Percentiles rank a stretch among this genome's conserved stretches.
These are phyloP conservation scores for Puccinia triticina DNA, from an alignment of 1,284 basidiomycete genomes.

Conservation along the genomic window DNA sequence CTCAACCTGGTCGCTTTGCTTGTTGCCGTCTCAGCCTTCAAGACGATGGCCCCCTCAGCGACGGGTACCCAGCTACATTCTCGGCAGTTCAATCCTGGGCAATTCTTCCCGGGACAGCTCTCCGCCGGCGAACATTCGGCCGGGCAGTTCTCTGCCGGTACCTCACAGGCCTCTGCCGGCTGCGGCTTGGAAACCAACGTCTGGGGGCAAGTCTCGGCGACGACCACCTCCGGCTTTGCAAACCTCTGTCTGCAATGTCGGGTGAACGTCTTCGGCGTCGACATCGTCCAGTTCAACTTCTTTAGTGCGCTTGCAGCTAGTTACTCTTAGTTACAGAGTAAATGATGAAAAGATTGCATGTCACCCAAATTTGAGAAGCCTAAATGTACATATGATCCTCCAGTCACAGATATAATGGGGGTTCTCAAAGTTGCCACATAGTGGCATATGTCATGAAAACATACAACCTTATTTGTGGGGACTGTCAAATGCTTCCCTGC, in stretches of 20 bases:
- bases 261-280: conserved; percentile 30
- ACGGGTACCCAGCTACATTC: not conserved
- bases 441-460: no score
- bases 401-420: no score
- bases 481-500: no score
- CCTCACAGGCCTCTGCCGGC: not conserved
- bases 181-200: conserved; percentile 24
- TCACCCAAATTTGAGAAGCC: no score
- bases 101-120: not conserved
- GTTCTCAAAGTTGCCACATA: no score
- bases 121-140: not conserved
- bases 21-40: not conserved
- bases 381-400: no score
- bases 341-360: no score
- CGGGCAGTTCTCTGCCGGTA: not conserved
- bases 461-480: no score
- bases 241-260: conserved; percentile 43
- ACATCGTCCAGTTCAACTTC: not conserved
- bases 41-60: not conserved
- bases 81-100: not conserved
- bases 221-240: conserved; percentile 22
- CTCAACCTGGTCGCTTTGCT: not conserved
- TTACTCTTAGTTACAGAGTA: no score
- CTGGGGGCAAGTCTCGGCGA: conserved; percentile 15
- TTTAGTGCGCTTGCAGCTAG: conserved; percentile 23